Base-by-base conservation (phyloP, 441 rosid genomes). In the Pelargonium fulgidum region DNA sequence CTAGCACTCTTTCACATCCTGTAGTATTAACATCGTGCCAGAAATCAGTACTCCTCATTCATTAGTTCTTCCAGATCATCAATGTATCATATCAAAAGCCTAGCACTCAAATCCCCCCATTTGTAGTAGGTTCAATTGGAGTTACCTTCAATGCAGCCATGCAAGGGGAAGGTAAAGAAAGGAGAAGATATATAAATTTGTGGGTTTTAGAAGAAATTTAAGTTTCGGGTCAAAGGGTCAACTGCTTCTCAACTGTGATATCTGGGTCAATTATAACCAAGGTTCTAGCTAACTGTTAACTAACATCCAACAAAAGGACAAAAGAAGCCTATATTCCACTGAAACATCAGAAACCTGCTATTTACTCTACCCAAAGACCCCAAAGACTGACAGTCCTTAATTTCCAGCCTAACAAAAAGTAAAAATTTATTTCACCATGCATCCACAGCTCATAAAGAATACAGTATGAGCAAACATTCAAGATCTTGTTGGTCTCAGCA, bases 351-450 rank as follows among this genome's bases (percentile, higher is more conserved):
- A 5, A 62, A n/a, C 20, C 33, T 59, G 64, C 64, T 20, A 22
- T 7, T 4, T 17, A 58, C 33, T 20, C 63, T 7, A 2, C 20
- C 42, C 65, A 62, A 62, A 8, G 17, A 62, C 42, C 65, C 65
- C 14, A 62, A 62, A 62, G 65, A 17, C 65, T 41, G 19, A 29
- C 65, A 41, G 13, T 12, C 65, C 29, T 1, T 62, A 62, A 41
- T 4, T 62, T n/a, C 63, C 13, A 7, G 13, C 33, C 33, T 11
- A 54, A 58, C 29, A 58, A 12, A 58, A 7, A 22, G 33, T 26
- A 56, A 20, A 62, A 24, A 59, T 29, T 59, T 59, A 59, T 24
- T 59, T 22, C 33, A 59, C 13, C 13, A 12, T 10, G 13, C 24
- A 45, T 11, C n/a, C 2, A 9, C n/a, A 45, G n/a, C n/a, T 45